Base-by-base conservation (phyloP, 2,329 filamentous ascomycete species). In the Colletotrichum sp. region DNA sequence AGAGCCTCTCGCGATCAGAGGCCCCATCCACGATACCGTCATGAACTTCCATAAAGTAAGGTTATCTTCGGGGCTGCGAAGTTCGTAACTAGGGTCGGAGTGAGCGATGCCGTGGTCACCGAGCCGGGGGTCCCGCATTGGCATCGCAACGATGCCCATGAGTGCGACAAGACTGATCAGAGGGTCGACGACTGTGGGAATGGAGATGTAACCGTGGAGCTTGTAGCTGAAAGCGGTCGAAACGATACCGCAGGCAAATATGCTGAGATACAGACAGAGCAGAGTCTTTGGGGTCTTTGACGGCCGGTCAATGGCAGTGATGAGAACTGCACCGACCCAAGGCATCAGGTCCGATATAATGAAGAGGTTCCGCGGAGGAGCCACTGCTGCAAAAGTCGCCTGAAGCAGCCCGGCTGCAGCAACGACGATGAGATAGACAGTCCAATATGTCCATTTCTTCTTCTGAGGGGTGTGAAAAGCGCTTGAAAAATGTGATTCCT, bases 11-110 rank as follows among this genome's bases (percentile, higher is more conserved):
- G 87, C 86, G 15, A 98, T 95, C 8, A 98, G 85, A 0, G 95
- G 93, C 1, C 88, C 87, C 85, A 98, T 93, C 96, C 96, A 98
- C 0, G 92, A 94, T 32, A 98, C 93, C 8, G 92, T 93, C 91
- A 96, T 94, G 85, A 95, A 98, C 79, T 96, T 94, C 90, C 95
- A 96, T 1, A 96, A 87, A 1, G 90, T 94, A 28, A 98, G 83
- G 78, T 94, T 92, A 79, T 98, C 96, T 82, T 98, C 96, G 0
- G 96, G 89, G 49, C 90, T 92, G 71, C 95, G 93, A n/a, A 94
- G 85, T 3, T 88, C 83, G 4, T 85, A 88, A 0, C 89, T 92
- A 2, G 94, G 92, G 21, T 88, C 86, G 69, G 90, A 92, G 3
- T 86, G 84, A 68, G 92, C 92, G 72, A 96, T 95, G 1, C 89